Base-by-base conservation (phyloP, 1,284 basidiomycete species). In the Moesziomyces sp. region DNA sequence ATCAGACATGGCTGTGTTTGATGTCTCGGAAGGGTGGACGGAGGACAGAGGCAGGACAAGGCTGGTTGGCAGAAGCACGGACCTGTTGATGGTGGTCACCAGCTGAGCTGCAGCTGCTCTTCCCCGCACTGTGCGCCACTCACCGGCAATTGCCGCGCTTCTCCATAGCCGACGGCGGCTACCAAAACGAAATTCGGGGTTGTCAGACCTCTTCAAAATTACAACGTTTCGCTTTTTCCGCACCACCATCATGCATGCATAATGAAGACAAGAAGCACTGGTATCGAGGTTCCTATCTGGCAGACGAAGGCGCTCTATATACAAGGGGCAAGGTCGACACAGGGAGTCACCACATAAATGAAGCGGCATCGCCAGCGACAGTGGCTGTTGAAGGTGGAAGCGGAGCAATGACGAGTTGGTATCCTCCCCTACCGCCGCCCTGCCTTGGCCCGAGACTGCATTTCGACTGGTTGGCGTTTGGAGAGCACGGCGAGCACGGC, bases 1-100 rank as follows among this genome's bases (percentile, higher is more conserved):
- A 47, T 66, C 54, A 4, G 68, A 71, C 68, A 71, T 71, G 42
- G n/a, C 26, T 44, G 23, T 13, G 30, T 9, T 13, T 13, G 9
- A 10, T 33, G 13, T 33, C 3, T 2, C 6, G 30, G 9, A 30
- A 9, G 30, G 11, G 30, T 2, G 5, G 35, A 14, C 16, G 35
- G 8, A 4, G 11, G 11, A 35, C 35, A n/a, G 38, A 40, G 18
- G 16, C 3, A 6, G 14, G 11, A 6, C 3, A 40, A 16, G 18
- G 38, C 5, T 40, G 38, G 35, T 38, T 38, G 35, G 10, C 38
- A 40, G 38, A 40, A 8, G 38, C 38, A 40, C 38, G 5, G 38
- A 18, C 38, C 38, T 40, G 2, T 18, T 40, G 30, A 9, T 30
- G 30, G 30, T 30, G 30, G 30, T 33, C 30, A 33, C 30, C 30